phyloP scores from a whole-genome alignment of 2,329 filamentous ascomycete species.

The Triangularia setosa region DNA sequence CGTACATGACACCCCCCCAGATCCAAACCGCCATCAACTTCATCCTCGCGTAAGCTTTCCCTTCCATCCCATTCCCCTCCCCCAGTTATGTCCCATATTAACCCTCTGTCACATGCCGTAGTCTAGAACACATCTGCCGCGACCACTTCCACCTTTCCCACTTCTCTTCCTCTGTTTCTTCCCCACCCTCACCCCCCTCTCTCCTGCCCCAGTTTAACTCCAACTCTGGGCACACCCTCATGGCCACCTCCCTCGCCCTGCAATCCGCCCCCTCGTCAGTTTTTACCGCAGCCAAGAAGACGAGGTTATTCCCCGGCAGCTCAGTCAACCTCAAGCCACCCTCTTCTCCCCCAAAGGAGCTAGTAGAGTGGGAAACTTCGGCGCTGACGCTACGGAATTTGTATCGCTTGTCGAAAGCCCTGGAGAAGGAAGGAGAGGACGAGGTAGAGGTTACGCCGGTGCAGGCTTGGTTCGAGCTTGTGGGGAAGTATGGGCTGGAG shows the following conservation, averaged over 20 bases:
- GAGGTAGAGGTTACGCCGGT: constrained; percentile 46
- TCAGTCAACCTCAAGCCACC: neutral
- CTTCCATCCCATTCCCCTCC: neutral
- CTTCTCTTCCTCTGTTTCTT: constrained; percentile 31
- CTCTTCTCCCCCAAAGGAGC: constrained; percentile 30
- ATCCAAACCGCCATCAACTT: constrained; percentile 50
- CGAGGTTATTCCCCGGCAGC: neutral
- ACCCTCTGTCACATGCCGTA: constrained; percentile 23
- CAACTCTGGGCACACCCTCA: constrained; percentile 39
- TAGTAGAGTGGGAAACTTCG: constrained; percentile 36
- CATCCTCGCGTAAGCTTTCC: constrained; percentile 45
- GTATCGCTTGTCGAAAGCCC: constrained; percentile 42
- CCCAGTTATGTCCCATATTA: neutral
- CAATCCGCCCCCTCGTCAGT: constrained; percentile 36
- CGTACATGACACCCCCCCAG: constrained; percentile 36
- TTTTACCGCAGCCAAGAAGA: constrained; percentile 25
- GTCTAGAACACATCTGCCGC: constrained; percentile 52
- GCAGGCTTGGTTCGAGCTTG: constrained; percentile 54
- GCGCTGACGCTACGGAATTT: constrained; percentile 42
- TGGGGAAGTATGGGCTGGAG: constrained; percentile 37
- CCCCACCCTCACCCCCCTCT: constrained; percentile 28
- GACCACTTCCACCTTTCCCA: constrained; percentile 43
- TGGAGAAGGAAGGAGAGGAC: constrained; percentile 37
- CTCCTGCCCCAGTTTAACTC: constrained; percentile 5
- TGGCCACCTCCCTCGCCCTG: constrained; percentile 42